phyloP scores from a whole-genome alignment of 371 early-diverging fungal species.

The Zychaea mexicana region DNA sequence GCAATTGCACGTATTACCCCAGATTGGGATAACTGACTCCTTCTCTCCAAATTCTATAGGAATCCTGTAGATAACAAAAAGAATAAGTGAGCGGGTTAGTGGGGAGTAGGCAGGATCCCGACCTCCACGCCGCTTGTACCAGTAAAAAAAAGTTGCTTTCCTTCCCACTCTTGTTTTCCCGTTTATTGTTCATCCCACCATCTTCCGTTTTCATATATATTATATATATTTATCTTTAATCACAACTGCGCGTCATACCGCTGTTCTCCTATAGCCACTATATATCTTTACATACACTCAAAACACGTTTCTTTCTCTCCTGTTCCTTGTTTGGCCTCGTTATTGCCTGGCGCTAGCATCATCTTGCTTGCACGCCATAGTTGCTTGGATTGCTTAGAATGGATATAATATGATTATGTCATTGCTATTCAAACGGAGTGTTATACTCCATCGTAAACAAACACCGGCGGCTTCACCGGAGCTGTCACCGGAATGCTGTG shows the following conservation, averaged over 20 bases:
- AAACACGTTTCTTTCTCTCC: too few species aligned
- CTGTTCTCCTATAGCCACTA: background rate
- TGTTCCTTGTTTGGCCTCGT: too few species aligned
- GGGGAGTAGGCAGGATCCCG: constrained; percentile 5
- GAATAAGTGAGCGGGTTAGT: background rate
- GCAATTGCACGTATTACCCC: too few species aligned
- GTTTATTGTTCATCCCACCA: background rate
- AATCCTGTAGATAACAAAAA: constrained; percentile 4
- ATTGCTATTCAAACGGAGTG: background rate
- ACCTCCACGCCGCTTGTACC: background rate
- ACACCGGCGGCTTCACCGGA: background rate
- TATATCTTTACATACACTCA: too few species aligned
- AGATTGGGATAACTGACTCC: too few species aligned
- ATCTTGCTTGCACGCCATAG: background rate
- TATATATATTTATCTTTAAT: background rate
- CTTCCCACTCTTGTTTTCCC: background rate
- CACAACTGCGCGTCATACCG: background rate
- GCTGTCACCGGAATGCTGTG: too few species aligned
- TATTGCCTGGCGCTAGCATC: too few species aligned
- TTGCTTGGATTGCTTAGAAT: background rate
- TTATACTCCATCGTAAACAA: too few species aligned
- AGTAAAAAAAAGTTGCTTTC: constrained; percentile 8
- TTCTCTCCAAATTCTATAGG: too few species aligned
- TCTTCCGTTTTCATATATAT: background rate
- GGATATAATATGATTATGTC: background rate